These are phyloP conservation scores for Globisporangium orthogonon DNA, from an alignment of 352 stramenopile genomes.

Conservation along the genomic window DNA sequence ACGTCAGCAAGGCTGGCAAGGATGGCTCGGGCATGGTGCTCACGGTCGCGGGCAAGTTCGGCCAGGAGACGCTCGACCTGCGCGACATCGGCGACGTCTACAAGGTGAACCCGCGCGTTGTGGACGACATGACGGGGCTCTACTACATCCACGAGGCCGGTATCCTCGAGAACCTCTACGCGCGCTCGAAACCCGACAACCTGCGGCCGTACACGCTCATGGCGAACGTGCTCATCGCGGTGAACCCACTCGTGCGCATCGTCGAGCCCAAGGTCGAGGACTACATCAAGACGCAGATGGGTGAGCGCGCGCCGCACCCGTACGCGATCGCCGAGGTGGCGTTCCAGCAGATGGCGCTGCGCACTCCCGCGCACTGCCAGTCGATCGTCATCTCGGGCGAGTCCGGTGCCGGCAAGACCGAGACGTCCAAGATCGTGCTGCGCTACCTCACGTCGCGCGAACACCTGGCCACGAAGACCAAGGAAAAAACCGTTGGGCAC, in stretches of 20 bases:
- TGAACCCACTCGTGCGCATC: conserved; percentile 78
- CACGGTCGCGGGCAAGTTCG: conserved; percentile 63
- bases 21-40: conserved; percentile 50
- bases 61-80: conserved; percentile 68
- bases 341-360: conserved; percentile 86
- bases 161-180: conserved; percentile 76
- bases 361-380: conserved; percentile 74
- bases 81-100: conserved; percentile 83
- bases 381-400: conserved; percentile 88
- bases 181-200: conserved; percentile 66
- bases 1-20: conserved; percentile 22
- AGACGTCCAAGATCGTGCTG: conserved; percentile 88
- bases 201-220: conserved; percentile 84
- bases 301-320: conserved; percentile 72
- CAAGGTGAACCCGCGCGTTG: conserved; percentile 79
- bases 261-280: conserved; percentile 82
- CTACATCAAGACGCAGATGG: conserved; percentile 88
- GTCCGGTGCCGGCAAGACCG: conserved; percentile 82
- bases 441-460: conserved; percentile 81
- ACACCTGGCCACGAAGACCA: conserved; percentile 47
- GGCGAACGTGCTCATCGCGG: conserved; percentile 84
- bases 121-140: conserved; percentile 84
- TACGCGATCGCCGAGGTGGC: conserved; percentile 84
- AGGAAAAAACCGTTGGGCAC: conserved; percentile 12
- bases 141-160: conserved; percentile 89